Conservation (phyloP, 2,329 filamentous ascomycete genomes). For the Talaromyces sp. region DNA sequence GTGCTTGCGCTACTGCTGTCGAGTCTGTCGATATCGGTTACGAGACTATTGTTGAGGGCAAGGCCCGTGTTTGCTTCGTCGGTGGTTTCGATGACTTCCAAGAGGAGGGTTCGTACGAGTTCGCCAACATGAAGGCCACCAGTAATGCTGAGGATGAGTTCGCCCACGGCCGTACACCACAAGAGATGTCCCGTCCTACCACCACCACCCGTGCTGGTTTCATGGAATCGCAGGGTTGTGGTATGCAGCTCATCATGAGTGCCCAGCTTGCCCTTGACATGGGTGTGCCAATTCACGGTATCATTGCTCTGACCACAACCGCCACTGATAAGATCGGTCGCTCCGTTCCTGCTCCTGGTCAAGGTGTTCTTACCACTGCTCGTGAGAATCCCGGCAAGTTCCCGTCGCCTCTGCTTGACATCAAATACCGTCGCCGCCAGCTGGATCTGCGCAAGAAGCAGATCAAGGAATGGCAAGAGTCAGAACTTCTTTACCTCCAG, state of each 20-base stretch:
- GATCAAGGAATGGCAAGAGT: constrained; percentile 96
- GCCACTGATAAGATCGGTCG: constrained; percentile 99
- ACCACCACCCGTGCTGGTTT: constrained; percentile 97
- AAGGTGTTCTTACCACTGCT: constrained; percentile 94
- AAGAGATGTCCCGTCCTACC: constrained; percentile 96
- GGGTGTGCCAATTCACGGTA: constrained; percentile 96
- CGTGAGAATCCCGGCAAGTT: constrained; percentile 89
- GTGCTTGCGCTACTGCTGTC: constrained; percentile 94
- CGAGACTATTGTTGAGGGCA: constrained; percentile 97
- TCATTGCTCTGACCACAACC: constrained; percentile 89
- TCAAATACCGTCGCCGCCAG: constrained; percentile 95
- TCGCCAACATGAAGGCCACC: constrained; percentile 99
- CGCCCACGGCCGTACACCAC: constrained; percentile 88
- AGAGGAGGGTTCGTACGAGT: constrained; percentile 98
- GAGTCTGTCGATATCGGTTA: constrained; percentile 98
- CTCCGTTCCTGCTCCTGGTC: constrained; percentile 92
- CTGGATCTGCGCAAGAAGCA: constrained; percentile 91
- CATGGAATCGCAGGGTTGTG: constrained; percentile 99
- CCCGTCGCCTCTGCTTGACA: constrained; percentile 92
- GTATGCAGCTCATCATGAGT: constrained; percentile 98
- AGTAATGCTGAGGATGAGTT: constrained; percentile 98
- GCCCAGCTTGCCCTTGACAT: constrained; percentile 94
- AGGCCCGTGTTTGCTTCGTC: constrained; percentile 95
- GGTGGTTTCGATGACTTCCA: constrained; percentile 99
- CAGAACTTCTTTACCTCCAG: constrained; percentile 87